Conservation (phyloP, 768 basidiomycete species). For the Kwoniella bestiolae region DNA sequence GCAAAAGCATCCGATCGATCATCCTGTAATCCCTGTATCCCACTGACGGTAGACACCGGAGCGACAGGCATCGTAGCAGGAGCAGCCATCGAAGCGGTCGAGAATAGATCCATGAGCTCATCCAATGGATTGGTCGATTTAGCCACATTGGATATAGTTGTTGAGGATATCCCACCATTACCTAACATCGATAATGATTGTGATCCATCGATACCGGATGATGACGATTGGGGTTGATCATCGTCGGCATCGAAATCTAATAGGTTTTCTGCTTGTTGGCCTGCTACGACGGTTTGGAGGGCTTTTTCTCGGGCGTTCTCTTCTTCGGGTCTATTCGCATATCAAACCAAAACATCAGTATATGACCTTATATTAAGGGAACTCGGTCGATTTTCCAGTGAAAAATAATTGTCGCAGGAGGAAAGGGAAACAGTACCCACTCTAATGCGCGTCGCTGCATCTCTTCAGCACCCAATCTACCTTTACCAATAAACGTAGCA, state of each 20-base stretch:
- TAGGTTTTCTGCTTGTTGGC: slow-evolving; percentile 91
- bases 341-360: slow-evolving; percentile 14
- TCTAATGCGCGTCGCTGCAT: slow-evolving; percentile 52
- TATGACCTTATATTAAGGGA: not conserved
- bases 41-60: slow-evolving; percentile 9
- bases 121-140: slow-evolving; percentile 88
- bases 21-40: slow-evolving; percentile 16
- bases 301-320: slow-evolving; percentile 77
- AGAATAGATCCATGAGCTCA: slow-evolving; percentile 92
- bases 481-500: slow-evolving; percentile 92
- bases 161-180: slow-evolving; percentile 38
- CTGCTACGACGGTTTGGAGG: slow-evolving; percentile 85
- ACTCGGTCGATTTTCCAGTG: not conserved
- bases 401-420: no score
- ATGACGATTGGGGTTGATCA: slow-evolving; percentile 64
- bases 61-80: slow-evolving; percentile 34
- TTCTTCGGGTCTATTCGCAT: slow-evolving; percentile 68
- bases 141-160: slow-evolving; percentile 61
- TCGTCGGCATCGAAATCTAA: slow-evolving; percentile 84
- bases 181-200: slow-evolving; percentile 18
- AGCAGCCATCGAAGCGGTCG: slow-evolving; percentile 57
- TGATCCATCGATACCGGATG: slow-evolving; percentile 59
- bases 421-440: no score
- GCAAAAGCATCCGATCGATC: slow-evolving; percentile 11
- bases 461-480: slow-evolving; percentile 67